Base-by-base conservation (phyloP, 2,329 filamentous ascomycete species). In the Lasiodiplodia sp. region DNA sequence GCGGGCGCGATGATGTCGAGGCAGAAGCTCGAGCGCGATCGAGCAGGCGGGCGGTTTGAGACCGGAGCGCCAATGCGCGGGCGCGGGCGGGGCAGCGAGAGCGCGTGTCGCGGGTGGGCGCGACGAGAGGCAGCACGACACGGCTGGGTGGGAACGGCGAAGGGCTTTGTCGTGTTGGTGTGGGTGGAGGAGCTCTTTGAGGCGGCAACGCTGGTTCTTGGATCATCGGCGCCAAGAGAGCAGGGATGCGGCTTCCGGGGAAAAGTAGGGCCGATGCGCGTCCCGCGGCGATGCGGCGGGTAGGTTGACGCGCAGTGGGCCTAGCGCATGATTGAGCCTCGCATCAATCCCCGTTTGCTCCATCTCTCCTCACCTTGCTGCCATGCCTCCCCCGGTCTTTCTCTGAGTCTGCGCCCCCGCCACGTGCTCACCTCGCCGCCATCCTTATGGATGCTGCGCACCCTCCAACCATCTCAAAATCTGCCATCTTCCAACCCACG, bases 1-100 rank as follows among this genome's bases (percentile, higher is more conserved):
- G 44, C n/a, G 53, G n/a, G 55, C 28, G 53, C 53, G 34, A 38
- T 51, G 53, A 58, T 58, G 65, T 52, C 44, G 60, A 37, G 60
- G 60, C 60, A 52, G 60, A 51, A 38, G 60, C 60, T 64, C 47
- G 60, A n/a, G 18, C 47, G 47, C 10, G 47, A 16, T 16, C 38
- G 28, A 18, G n/a, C 53, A 40, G 12, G 14, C 55, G 28, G 53
- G 65, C 65, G 34, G n/a, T 21, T 21, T 40, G 21, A 3, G 6
- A n/a, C 31, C 18, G 55, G 21, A 18, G 65, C 55, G 44, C 25
- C 40, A 51, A 52, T 52, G 44, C 25, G 21, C 16, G 18, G 31
- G 31, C 18, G 37, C 28, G 16, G 31, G 31, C 40, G 8, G 18
- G 31, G 28, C 7, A 31, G 12, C 44, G 28, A 16, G 18, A 12